A percentile compares a stretch with the other conserved stretches of the same genome.
Conservation (phyloP, 2,329 filamentous ascomycete species). For the Cladosporium sp. region DNA sequence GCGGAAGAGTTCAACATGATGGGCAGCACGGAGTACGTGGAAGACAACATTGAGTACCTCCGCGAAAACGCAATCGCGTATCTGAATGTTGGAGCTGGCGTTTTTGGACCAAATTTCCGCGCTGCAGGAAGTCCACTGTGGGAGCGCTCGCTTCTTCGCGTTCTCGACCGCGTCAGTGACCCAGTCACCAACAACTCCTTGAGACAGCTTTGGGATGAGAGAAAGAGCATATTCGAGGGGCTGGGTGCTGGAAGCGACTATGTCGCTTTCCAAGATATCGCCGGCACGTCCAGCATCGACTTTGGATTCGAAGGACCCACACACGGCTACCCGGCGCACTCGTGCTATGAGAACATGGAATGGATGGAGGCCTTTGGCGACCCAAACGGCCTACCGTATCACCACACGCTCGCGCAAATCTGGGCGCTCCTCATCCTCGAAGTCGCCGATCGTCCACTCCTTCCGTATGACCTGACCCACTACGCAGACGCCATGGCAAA, state of each 20-base stretch:
- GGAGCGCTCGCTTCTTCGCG: conserved; percentile 63
- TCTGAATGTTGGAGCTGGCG: conserved; percentile 81
- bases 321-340: conserved; percentile 63
- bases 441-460: conserved; percentile 70
- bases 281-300: conserved; percentile 82
- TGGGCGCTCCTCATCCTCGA: conserved; percentile 80
- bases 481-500: conserved; percentile 63
- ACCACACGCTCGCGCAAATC: conserved; percentile 72
- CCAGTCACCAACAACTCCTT: conserved; percentile 62
- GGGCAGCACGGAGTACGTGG: conserved; percentile 91
- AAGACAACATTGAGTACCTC: conserved; percentile 70
- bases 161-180: conserved; percentile 70
- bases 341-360: conserved; percentile 84
- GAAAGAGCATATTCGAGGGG: conserved; percentile 57
- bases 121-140: conserved; percentile 80
- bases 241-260: conserved; percentile 77
- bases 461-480: conserved; percentile 73
- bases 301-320: conserved; percentile 66
- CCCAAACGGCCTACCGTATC: conserved; percentile 66
- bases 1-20: conserved; percentile 88
- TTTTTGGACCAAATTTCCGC: conserved; percentile 68
- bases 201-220: conserved; percentile 68
- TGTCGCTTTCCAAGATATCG: conserved; percentile 85
- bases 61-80: conserved; percentile 76
- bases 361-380: conserved; percentile 80